These are phyloP conservation scores for Luffa aegyptiaca DNA, from an alignment of 306 rosid genomes.

Conservation along the genomic window DNA sequence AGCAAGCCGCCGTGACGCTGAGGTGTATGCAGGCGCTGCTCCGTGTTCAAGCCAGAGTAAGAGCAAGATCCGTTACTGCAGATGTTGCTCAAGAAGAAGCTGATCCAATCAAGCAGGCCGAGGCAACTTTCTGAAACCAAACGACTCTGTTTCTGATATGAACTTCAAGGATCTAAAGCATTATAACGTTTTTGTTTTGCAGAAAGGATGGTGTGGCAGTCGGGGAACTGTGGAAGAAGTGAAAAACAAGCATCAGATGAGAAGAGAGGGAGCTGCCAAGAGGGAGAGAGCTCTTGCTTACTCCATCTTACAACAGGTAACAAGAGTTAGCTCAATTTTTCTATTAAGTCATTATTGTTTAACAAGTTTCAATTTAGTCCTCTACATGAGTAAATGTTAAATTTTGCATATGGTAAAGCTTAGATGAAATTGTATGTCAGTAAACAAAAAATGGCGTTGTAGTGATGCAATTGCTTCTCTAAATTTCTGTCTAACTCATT, in stretches of 20 bases:
- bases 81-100: conserved; percentile 23
- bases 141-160: not conserved
- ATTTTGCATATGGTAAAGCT: too few species aligned
- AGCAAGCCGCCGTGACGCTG: conserved; percentile 82
- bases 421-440: too few species aligned
- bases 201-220: conserved; percentile 78
- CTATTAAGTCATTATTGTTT: too few species aligned
- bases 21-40: conserved; percentile 96
- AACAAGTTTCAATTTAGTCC: not conserved
- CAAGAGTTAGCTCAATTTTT: not conserved
- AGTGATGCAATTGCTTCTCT: too few species aligned
- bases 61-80: conserved; percentile 43
- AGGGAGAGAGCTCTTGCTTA: conserved; percentile 69
- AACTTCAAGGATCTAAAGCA: not conserved
- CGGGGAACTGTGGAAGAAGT: conserved; percentile 59
- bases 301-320: conserved; percentile 51
- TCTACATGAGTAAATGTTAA: not conserved
- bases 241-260: conserved; percentile 52
- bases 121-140: conserved; percentile 24
- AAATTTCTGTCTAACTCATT: too few species aligned
- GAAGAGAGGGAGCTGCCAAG: conserved; percentile 57
- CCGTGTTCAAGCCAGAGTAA: conserved; percentile 57
- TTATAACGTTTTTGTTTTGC: not conserved
- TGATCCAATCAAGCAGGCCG: conserved; percentile 59
- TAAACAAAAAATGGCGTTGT: too few species aligned